Conservation (phyloP, 2,329 filamentous ascomycete genomes). For the Xylaria sp. region DNA sequence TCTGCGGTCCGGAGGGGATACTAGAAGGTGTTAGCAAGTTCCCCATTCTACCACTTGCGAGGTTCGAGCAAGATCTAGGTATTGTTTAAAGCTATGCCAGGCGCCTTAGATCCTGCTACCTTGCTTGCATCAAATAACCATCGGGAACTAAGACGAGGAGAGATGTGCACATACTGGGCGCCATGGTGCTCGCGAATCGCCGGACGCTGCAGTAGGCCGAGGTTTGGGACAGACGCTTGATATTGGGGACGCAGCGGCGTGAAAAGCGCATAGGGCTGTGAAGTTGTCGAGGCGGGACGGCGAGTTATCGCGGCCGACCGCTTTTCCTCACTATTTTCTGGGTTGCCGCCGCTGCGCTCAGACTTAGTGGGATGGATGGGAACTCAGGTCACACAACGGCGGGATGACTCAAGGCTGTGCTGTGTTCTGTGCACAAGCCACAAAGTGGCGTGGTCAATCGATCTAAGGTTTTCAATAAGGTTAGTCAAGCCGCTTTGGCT, state of each 20-base stretch:
- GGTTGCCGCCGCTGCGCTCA: slow-evolving; percentile 9
- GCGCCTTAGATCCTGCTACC: not conserved
- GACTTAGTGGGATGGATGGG: slow-evolving; percentile 25
- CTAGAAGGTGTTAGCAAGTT: slow-evolving; percentile 25
- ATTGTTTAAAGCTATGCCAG: slow-evolving; percentile 5
- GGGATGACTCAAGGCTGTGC: not conserved
- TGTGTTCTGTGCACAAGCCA: slow-evolving; percentile 14
- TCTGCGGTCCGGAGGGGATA: slow-evolving; percentile 58
- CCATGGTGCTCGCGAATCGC: slow-evolving; percentile 45
- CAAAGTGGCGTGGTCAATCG: not conserved
- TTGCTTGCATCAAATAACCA: not conserved
- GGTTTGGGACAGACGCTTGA: slow-evolving; percentile 21
- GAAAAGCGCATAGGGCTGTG: slow-evolving; percentile 28
- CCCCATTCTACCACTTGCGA: not conserved
- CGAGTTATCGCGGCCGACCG: slow-evolving; percentile 25
- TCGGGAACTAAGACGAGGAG: not conserved
- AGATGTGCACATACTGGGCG: slow-evolving; percentile 45
- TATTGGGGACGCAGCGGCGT: slow-evolving; percentile 19
- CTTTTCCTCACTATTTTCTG: slow-evolving; percentile 6
- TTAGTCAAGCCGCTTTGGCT: slow-evolving; percentile 17
- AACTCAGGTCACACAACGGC: not conserved
- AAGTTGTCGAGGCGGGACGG: slow-evolving; percentile 18
- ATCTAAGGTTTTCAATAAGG: not conserved
- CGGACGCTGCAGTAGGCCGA: slow-evolving; percentile 29
- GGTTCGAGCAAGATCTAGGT: not conserved